Evolutionary conservation across 495 filamentous ascomycete genomes (phyloP), one percentile per base, ranked within the genome.

Genomic region (Glonium stellatum): DNA sequence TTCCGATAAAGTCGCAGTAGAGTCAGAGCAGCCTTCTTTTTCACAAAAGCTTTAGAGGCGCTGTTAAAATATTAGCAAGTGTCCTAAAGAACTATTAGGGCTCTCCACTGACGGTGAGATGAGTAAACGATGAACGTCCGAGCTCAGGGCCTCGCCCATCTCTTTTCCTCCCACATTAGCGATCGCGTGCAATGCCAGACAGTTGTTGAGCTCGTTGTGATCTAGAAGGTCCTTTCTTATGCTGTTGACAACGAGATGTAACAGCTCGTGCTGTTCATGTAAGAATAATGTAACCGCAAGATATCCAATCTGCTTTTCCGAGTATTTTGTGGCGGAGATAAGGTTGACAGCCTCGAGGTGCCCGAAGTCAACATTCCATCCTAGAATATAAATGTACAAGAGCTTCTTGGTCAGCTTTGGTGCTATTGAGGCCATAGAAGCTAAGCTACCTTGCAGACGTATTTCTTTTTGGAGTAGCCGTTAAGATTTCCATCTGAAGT

Each of bases 401-500:
- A 99, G 81, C 84, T 87, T 63, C 44, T n/a, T 21, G 27, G 71
- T 77, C 66, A 78, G 54, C 34, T 19, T 34, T 55, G 48, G 34
- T 37, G 15, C 22, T 21, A 18, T 31, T 27, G 18, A 1, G 9
- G 18, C 9, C 10, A 21, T 36, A 19, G 23, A 22, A 13, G 46
- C 12, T 23, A 9, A 55, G 69, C 49, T 76, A 87, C 84, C 80
- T 98, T 98, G 87, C 95, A 99, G 48, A 99, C 95, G 70, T 99
- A 99, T 88, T 99, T 99, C 82, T 99, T 99, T 81, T 95, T 96
- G 75, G 96, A 89, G 68, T 99, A 99, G 53, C 95, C 95, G 73
- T 86, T 95, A 27, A 97, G 76, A 71, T 79, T 88, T 41, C 91
- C 92, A 72, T 92, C 87, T 85, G 46, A 47, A 66, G 54, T 22